These are phyloP conservation scores for Seminavis robusta DNA, from an alignment of 108 stramenopile species.

Conservation along the genomic window DNA sequence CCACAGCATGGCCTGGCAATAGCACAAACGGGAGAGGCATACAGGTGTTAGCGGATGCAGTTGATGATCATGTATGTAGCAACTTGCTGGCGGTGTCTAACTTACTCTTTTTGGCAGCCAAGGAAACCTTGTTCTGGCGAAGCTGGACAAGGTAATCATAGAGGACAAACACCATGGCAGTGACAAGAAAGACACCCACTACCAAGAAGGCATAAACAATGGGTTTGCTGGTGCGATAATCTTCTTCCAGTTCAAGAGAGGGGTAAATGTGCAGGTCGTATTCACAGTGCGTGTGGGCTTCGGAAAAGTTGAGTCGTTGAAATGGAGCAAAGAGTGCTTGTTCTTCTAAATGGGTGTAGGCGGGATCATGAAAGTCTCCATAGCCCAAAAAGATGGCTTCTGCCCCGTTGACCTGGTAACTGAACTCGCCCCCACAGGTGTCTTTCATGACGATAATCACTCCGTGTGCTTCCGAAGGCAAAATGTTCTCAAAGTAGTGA, in stretches of 20 bases:
- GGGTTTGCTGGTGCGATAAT: conserved; percentile 39
- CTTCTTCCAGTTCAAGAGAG: conserved; percentile 31
- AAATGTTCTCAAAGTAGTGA: conserved; percentile 13
- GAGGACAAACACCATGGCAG: conserved; percentile 21
- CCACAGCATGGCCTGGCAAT: conserved; percentile 8
- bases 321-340: neutral
- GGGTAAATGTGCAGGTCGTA: conserved; percentile 49
- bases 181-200: conserved; percentile 39
- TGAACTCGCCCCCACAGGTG: conserved; percentile 29
- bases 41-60: too few species aligned
- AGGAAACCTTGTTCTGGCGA: conserved; percentile 2
- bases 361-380: conserved; percentile 51
- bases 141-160: conserved; percentile 30
- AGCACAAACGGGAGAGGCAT: too few species aligned
- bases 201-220: conserved; percentile 32
- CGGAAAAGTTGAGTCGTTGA: neutral
- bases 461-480: conserved; percentile 12
- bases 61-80: too few species aligned
- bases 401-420: conserved; percentile 34
- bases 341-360: conserved; percentile 18
- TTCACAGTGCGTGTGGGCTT: conserved; percentile 1
- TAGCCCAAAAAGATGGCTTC: conserved; percentile 39
- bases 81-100: too few species aligned
- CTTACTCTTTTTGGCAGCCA: neutral
- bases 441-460: conserved; percentile 13